These are phyloP conservation scores for Globisporangium irregulare DNA, from an alignment of 352 stramenopile genomes.

Conservation along the genomic window DNA sequence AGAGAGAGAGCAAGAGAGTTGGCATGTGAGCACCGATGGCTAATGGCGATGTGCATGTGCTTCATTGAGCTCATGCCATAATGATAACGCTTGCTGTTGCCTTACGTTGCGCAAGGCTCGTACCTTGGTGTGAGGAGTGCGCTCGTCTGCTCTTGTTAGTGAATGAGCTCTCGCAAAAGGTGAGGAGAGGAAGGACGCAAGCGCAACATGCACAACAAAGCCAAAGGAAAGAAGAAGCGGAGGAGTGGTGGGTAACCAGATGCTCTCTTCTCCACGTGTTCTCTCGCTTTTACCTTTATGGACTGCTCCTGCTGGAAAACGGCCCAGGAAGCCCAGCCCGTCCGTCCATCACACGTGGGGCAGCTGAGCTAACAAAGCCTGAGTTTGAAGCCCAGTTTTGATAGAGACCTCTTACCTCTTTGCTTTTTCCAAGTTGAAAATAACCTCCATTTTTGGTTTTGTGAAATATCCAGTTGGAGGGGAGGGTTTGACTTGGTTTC, in stretches of 20 bases:
- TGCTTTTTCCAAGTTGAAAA: neutral
- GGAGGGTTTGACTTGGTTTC: neutral
- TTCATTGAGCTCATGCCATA: neutral
- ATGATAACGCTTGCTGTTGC: neutral
- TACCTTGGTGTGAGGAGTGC: neutral
- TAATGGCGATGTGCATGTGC: neutral
- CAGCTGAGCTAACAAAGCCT: slow-evolving; percentile 6
- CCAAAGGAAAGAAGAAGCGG: neutral
- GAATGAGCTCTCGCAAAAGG: slow-evolving; percentile 10
- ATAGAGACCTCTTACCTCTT: neutral
- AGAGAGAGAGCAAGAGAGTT: neutral
- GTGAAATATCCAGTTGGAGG: neutral
- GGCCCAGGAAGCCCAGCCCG: no score
- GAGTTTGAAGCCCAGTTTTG: neutral
- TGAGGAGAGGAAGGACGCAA: neutral
- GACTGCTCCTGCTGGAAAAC: no score
- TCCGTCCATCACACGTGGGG: neutral
- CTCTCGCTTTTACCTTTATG: slow-evolving; percentile 6
- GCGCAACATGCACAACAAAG: neutral
- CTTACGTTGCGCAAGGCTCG: neutral
- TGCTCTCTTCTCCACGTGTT: neutral
- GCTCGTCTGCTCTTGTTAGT: slow-evolving; percentile 17
- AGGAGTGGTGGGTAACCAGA: slow-evolving; percentile 4
- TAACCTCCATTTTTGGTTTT: neutral
- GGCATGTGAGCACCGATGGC: slow-evolving; percentile 5